These are phyloP conservation scores for Hyaloperonospora brassicae DNA, from an alignment of 352 stramenopile species.

Conservation along the genomic window DNA sequence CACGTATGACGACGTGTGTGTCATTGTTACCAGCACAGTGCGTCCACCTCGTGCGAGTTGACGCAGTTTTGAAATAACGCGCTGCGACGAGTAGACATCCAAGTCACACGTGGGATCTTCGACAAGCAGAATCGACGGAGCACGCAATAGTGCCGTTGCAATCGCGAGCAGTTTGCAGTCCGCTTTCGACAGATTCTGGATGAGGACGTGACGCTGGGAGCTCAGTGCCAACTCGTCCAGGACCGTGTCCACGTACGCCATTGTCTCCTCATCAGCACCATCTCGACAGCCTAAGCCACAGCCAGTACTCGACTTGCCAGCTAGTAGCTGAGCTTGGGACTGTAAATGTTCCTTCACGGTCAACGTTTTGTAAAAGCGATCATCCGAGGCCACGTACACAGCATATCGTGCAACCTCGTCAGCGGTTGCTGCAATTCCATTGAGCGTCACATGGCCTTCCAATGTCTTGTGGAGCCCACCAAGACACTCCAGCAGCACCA, in stretches of 20 bases:
- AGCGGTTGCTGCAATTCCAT: constrained; percentile 8
- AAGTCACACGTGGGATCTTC: constrained; percentile 77
- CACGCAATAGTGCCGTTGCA: constrained; percentile 68
- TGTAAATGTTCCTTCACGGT: constrained; percentile 30
- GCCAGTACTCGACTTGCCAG: constrained; percentile 6
- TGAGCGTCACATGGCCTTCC: constrained; percentile 24
- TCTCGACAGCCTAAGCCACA: constrained; percentile 17
- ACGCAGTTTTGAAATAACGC: constrained; percentile 42
- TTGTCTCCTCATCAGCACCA: constrained; percentile 4
- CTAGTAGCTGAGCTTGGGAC: constrained; percentile 24
- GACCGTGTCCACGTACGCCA: constrained; percentile 20
- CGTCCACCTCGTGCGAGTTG: constrained; percentile 73
- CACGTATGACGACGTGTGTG: constrained; percentile 66
- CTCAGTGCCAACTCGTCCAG: constrained; percentile 27
- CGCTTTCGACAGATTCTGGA: constrained; percentile 20
- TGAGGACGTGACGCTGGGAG: constrained; percentile 22
- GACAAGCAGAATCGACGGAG: constrained; percentile 74
- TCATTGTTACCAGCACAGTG: constrained; percentile 86
- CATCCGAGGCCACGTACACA: constrained; percentile 17
- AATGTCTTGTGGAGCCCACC: constrained; percentile 14
- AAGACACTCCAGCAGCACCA: constrained; percentile 25
- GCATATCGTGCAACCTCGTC: constrained; percentile 8
- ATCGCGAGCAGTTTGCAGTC: constrained; percentile 80
- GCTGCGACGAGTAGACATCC: constrained; percentile 52
- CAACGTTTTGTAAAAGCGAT: constrained; percentile 31